Evolutionary conservation across 2,329 filamentous ascomycete species (phyloP).

Genomic region (Calonectria hongkongensis): DNA sequence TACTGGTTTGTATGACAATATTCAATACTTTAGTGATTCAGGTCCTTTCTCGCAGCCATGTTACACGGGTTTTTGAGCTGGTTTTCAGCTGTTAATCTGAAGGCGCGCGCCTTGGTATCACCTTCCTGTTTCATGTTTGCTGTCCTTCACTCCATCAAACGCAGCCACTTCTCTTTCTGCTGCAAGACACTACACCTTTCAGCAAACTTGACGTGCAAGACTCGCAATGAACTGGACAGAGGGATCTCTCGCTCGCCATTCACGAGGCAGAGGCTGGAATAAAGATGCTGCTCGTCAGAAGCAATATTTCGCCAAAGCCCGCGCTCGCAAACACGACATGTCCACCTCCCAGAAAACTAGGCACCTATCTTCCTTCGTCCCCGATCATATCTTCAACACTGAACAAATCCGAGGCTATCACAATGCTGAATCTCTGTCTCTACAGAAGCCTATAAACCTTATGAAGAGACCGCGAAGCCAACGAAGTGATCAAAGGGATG

Average conservation of each 20-base stretch:
- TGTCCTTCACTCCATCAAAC: not conserved
- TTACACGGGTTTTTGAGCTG: not conserved
- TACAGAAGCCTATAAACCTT: slow-evolving; percentile 33
- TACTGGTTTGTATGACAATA: not conserved
- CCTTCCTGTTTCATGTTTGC: slow-evolving; percentile 18
- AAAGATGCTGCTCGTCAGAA: slow-evolving; percentile 60
- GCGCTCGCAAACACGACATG: slow-evolving; percentile 48
- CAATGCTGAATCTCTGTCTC: slow-evolving; percentile 17
- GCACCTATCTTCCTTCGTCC: slow-evolving; percentile 50
- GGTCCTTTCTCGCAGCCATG: not conserved
- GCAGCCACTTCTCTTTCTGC: slow-evolving; percentile 1
- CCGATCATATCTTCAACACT: slow-evolving; percentile 51
- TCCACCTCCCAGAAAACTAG: slow-evolving; percentile 31
- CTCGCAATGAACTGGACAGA: slow-evolving; percentile 66
- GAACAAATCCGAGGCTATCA: slow-evolving; percentile 10
- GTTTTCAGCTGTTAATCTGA: not conserved
- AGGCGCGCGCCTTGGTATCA: not conserved
- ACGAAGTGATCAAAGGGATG: not conserved
- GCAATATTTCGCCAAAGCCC: slow-evolving; percentile 62
- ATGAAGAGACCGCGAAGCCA: slow-evolving; percentile 42
- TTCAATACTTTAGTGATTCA: not conserved
- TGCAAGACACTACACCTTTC: not conserved
- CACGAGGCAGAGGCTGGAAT: slow-evolving; percentile 58
- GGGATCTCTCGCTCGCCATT: slow-evolving; percentile 61
- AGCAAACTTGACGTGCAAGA: slow-evolving; percentile 1